These are phyloP conservation scores for Raphanus raphanistrum DNA, from an alignment of 345 rosid species.

Conservation along the genomic window DNA sequence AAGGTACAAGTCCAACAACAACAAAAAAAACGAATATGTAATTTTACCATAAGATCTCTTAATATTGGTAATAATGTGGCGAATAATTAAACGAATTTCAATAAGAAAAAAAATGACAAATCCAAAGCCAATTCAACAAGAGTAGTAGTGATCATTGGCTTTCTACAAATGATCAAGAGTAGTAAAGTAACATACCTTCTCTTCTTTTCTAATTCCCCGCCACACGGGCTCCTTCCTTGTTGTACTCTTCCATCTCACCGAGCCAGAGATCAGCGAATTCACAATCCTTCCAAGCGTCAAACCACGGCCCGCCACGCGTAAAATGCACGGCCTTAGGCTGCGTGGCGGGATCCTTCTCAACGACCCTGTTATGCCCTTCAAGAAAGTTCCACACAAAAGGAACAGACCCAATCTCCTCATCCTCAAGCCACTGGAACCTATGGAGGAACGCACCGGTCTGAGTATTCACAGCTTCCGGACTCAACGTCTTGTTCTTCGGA, in stretches of 20 bases:
- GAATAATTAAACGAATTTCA: background rate
- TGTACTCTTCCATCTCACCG: constrained; percentile 67
- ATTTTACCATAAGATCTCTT: background rate
- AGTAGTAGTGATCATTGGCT: constrained; percentile 9
- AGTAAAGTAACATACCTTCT: constrained; percentile 1
- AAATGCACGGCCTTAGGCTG: constrained; percentile 84
- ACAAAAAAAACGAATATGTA: background rate
- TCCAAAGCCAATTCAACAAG: background rate
- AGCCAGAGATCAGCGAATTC: constrained; percentile 94
- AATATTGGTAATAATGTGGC: background rate
- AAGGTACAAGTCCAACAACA: background rate
- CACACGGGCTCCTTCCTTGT: constrained; percentile 29
- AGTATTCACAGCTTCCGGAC: constrained; percentile 67
- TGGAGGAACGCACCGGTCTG: constrained; percentile 88
- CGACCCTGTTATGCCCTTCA: constrained; percentile 85
- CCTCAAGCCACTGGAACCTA: constrained; percentile 96
- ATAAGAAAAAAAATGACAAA: background rate
- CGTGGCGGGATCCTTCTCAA: constrained; percentile 58
- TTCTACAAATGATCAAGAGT: background rate
- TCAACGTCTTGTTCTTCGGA: constrained; percentile 75
- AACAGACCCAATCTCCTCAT: constrained; percentile 79
- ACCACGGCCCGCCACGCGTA: constrained; percentile 98
- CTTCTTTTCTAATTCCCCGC: constrained; percentile 22
- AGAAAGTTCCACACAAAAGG: constrained; percentile 94
- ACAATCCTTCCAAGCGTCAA: constrained; percentile 90